Evolutionary conservation across 2,329 filamentous ascomycete genomes (phyloP), one percentile per base, ranked within the genome.

Genomic region (Sphaerostilbella broomeana): DNA sequence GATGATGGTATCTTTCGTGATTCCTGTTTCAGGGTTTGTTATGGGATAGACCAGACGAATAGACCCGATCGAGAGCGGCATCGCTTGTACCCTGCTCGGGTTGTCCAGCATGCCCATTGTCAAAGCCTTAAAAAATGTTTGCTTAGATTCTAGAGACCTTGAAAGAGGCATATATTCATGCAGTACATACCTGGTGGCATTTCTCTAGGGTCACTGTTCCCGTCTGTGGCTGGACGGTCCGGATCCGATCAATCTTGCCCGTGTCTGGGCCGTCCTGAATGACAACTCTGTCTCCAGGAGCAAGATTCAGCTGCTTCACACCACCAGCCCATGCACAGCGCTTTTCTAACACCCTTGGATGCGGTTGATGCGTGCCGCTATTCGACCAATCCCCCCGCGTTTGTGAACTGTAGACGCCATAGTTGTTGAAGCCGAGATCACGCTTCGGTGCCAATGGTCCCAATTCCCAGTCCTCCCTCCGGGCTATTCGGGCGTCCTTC

Each of bases 21-120:
- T 53, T 54, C 81, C 80, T 10, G 82, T 84, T 47, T 66, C 62
- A 12, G 77, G 71, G 58, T 92, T 77, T 35, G 70, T 69, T 38
- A 94, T 68, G 16, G 86, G 80, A 56, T 86, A 79, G 34, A 97
- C 86, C 22, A 95, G 84, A 42, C 86, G 85, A 47, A 97, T 71
- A 45, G 84, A 71, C 22, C 76, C 73, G 53, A 94, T 71, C 38
- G 83, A 72, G 21, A 94, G 60, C 21, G 79, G 62, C 53, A 63
- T 57, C 2, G 58, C 42, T 25, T 55, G 50, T n/a, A 54, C 55
- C 27, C 51, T 54, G 21, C 48, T 45, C 9, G 55, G 51, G 24
- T 52, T 52, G 35, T 50, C 54, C 48, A 63, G 55, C 51, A 55
- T 53, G 30, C 55, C 57, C 18, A 48, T 41, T 18, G 48, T 47